phyloP scores from a whole-genome alignment of 2,329 filamentous ascomycete species.

The Xylariales sp. region DNA sequence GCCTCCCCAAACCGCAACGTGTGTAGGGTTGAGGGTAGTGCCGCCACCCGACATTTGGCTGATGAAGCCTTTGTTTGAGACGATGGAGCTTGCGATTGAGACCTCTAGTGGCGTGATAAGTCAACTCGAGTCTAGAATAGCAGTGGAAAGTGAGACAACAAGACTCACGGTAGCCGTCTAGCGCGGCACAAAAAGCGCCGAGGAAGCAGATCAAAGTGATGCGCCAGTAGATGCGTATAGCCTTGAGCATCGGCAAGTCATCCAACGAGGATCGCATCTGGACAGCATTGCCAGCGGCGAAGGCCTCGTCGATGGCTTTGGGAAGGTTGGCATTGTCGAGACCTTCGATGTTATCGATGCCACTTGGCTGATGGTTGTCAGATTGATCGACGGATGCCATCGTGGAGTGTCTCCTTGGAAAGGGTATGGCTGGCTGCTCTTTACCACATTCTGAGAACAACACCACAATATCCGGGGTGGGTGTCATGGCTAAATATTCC shows the following conservation, averaged over 20 bases:
- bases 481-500: no score
- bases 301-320: slow-evolving; percentile 6
- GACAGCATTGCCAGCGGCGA: slow-evolving; percentile 3
- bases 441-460: no score
- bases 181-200: slow-evolving; percentile 6
- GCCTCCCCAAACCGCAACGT: background rate
- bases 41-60: background rate
- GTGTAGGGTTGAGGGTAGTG: background rate
- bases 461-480: no score
- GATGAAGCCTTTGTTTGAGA: background rate
- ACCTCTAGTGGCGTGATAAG: background rate
- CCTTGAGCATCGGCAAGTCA: slow-evolving; percentile 5
- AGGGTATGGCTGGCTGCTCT: no score
- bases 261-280: slow-evolving; percentile 7
- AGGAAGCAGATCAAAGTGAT: slow-evolving; percentile 5
- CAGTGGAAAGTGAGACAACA: background rate
- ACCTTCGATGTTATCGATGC: no score
- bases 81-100: background rate
- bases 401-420: no score
- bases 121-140: background rate
- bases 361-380: no score
- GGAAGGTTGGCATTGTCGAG: no score
- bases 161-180: slow-evolving; percentile 7
- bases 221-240: slow-evolving; percentile 1
- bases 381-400: no score